Conservation (phyloP, 768 basidiomycete genomes). For the Trametopsis cervina region DNA sequence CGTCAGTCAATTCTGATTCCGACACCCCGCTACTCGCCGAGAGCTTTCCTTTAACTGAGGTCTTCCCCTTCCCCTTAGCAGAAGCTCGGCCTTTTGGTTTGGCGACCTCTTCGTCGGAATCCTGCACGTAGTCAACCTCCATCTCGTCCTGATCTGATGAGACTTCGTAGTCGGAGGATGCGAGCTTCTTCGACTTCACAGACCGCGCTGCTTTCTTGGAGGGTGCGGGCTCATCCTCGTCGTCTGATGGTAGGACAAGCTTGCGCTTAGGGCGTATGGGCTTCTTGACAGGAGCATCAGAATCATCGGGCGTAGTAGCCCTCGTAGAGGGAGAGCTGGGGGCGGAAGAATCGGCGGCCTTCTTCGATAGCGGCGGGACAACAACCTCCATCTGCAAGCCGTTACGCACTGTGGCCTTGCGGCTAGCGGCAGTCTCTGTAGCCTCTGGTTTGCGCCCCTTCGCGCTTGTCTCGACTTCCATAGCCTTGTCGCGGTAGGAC, state of each 20-base stretch:
- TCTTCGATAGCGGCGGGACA: slow-evolving; percentile 28
- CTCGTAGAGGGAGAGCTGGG: slow-evolving; percentile 28
- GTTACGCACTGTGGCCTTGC: slow-evolving; percentile 8
- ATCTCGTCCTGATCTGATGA: slow-evolving; percentile 12
- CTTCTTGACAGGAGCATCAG: slow-evolving; percentile 23
- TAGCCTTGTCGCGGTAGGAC: slow-evolving; percentile 57
- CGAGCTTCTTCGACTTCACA: background rate
- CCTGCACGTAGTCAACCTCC: slow-evolving; percentile 18
- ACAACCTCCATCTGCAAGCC: slow-evolving; percentile 53
- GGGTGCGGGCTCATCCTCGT: slow-evolving; percentile 14
- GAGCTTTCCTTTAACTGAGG: slow-evolving; percentile 17
- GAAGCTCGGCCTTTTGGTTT: slow-evolving; percentile 17
- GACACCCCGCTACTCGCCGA: slow-evolving; percentile 14
- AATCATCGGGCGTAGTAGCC: slow-evolving; percentile 24
- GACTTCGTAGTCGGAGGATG: slow-evolving; percentile 12
- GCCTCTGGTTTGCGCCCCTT: background rate
- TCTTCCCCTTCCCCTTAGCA: slow-evolving; percentile 21
- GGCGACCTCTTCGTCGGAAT: slow-evolving; percentile 12
- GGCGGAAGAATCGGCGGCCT: slow-evolving; percentile 2
- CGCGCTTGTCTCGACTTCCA: slow-evolving; percentile 18
- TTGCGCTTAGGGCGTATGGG: background rate
- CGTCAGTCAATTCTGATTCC: slow-evolving; percentile 27
- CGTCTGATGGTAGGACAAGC: slow-evolving; percentile 14
- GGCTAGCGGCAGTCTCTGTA: slow-evolving; percentile 1
- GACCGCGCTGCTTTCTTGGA: slow-evolving; percentile 3